Percentiles rank a stretch among this genome's conserved stretches.
These are phyloP conservation scores for Leishmania braziliensis DNA, from an alignment of 208 protist genomes.

Conservation along the genomic window DNA sequence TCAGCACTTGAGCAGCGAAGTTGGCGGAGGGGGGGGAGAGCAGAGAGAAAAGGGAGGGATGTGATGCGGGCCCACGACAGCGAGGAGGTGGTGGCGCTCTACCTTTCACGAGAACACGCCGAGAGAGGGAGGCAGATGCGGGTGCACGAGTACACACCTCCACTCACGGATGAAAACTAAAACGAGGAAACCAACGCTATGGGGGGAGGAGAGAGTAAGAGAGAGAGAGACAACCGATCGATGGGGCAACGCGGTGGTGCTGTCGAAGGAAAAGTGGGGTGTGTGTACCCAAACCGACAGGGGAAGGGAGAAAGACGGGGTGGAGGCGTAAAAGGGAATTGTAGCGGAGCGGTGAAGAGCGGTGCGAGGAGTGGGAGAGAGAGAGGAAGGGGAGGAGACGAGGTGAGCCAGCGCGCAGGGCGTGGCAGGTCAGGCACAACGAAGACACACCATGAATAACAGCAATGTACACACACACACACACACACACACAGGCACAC, in stretches of 20 bases:
- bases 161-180: neutral
- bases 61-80: neutral
- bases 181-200: neutral
- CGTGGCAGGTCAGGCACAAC: neutral
- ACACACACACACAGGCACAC: constrained; percentile 4
- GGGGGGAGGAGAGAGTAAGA: neutral
- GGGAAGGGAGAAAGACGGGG: neutral
- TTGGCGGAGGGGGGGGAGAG: neutral
- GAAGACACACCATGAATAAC: neutral
- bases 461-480: constrained; percentile 6
- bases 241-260: neutral
- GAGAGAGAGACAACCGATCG: neutral
- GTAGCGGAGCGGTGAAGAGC: neutral
- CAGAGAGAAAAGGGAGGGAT: neutral
- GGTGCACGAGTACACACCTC: neutral
- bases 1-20: constrained; percentile 1
- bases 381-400: neutral
- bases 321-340: neutral
- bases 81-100: neutral
- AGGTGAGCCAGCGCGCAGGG: neutral
- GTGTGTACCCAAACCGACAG: neutral
- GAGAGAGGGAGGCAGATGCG: neutral
- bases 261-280: neutral
- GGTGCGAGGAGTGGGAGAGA: neutral
- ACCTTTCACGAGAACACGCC: neutral